Evolutionary conservation across 139 green algal genomes (phyloP), one percentile per base, ranked within the genome.

Genomic region (Coelastrella sp.): DNA sequence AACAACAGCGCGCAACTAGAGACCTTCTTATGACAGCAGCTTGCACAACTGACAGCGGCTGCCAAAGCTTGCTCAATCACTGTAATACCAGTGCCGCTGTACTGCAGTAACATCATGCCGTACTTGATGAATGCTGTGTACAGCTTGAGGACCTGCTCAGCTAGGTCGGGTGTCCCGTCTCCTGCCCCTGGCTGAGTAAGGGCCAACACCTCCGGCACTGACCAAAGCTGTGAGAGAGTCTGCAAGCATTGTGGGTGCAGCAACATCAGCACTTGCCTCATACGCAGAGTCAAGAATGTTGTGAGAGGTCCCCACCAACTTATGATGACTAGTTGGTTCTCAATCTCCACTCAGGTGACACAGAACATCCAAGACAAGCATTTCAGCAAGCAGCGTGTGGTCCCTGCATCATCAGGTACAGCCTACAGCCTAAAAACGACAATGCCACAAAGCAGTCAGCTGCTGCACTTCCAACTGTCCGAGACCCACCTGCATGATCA

Each of bases 11-110:
- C 91, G 7, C 19, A 60, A 19, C 77, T 84, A 2, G 89, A 78
- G 4, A 90, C 83, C 14, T 68, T 77, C 7, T 57, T 54, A 79
- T 93, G 91, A 3, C 87, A 75, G 83, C 82, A 90, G 76, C 82
- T 47, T 20, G 85, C 82, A 74, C 87, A 90, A 81, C 64, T 65
- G 14, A 77, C 86, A 23, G 86, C 91, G 4, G 91, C 87, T 22
- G 73, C 73, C 5, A 79, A 17, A 4, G 58, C 73, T 19, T 61
- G 73, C 57, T 32, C 20, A 11, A 57, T 5, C 17, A 74, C 64
- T 23, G 65, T 22, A 56, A n/a, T 56, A n/a, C 56, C 66, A 54
- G 83, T 68, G 16, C 19, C 60, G 83, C 65, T 80, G 64, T 54
- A 66, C 57, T 76, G 56, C 4, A 64, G 73, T n/a, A 89, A 73